Evolutionary conservation across 768 basidiomycete species (phyloP).

Genomic region (Kwoniella mangroviensis): DNA sequence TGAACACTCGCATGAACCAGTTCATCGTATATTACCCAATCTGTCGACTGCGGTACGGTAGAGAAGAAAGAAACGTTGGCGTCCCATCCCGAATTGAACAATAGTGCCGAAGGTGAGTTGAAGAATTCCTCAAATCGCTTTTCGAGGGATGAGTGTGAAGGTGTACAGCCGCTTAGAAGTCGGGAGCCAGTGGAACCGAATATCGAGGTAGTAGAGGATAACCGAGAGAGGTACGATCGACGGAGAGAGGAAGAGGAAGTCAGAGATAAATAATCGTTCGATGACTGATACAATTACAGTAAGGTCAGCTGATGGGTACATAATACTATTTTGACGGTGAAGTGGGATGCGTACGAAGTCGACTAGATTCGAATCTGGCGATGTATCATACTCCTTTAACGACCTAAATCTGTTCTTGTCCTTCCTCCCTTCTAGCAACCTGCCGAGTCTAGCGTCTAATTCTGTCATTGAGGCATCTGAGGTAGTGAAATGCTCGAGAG

Average conservation of each 20-base stretch:
- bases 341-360: slow-evolving; percentile 47
- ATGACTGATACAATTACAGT: slow-evolving; percentile 58
- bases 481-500: background rate
- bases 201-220: slow-evolving; percentile 64
- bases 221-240: slow-evolving; percentile 65
- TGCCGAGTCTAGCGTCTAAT: slow-evolving; percentile 39
- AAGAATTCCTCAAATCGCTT: slow-evolving; percentile 71
- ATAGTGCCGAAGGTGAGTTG: slow-evolving; percentile 67
- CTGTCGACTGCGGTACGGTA: slow-evolving; percentile 74
- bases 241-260: slow-evolving; percentile 68
- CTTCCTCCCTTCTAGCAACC: slow-evolving; percentile 42
- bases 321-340: too few species aligned
- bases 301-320: too few species aligned
- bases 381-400: slow-evolving; percentile 44
- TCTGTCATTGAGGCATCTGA: slow-evolving; percentile 15
- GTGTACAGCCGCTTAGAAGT: slow-evolving; percentile 74
- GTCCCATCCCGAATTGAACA: slow-evolving; percentile 93
- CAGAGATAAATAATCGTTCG: slow-evolving; percentile 91
- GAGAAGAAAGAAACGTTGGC: slow-evolving; percentile 88
- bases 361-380: slow-evolving; percentile 24
- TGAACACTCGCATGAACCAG: slow-evolving; percentile 89
- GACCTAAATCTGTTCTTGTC: slow-evolving; percentile 43
- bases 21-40: slow-evolving; percentile 80
- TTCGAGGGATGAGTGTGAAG: slow-evolving; percentile 73
- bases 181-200: slow-evolving; percentile 88